Evolutionary conservation across 352 stramenopile species (phyloP), one percentile per base, ranked within the genome.

Genomic region (Phytophthora tubulina): DNA sequence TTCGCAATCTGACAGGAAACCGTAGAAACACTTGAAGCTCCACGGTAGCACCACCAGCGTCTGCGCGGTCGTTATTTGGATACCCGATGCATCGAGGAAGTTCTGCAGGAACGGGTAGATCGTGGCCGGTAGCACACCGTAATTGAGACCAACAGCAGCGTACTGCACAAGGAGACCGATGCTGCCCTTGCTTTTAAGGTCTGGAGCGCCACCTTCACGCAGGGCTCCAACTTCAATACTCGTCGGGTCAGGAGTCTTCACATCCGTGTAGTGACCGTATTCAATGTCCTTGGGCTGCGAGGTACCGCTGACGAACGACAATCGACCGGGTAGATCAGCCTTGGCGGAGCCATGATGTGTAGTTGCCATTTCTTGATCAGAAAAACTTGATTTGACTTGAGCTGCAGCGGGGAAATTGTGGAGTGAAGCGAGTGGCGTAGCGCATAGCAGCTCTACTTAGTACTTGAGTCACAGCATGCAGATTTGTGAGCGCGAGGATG

Each of bases 21-120:
- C 70, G 46, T 73, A 77, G 64, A 77, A 77, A n/a, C 44, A 54
- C 63, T 76, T 76, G 70, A 76, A 76, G 21, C 55, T 60, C 76
- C 76, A 94, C 32, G 78, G 81, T 3, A 94, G 63, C 53, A 77
- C 74, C 6, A 93, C 68, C 17, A 91, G 17, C 45, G 62, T 69
- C 9, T 30, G 44, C 1, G 67, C 68, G 7, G 71, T 63, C 6
- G 62, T 61, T 5, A 70, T 49, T 41, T 68, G 51, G 3, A 63
- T 51, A n/a, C 73, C 73, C 21, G 67, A 55, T 8, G 53, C 50
- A 38, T 80, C 78, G 32, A 79, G 27, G 41, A 73, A 79, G 27
- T 73, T 56, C 54, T 79, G 72, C 10, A 79, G 39, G 61, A 79
- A 73, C 38, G 72, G 72, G 63, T 79, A 79, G 49, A 79, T 70